Evolutionary conservation across 768 basidiomycete species (phyloP).

Genomic region (Tylopilus vinaceipallidus): DNA sequence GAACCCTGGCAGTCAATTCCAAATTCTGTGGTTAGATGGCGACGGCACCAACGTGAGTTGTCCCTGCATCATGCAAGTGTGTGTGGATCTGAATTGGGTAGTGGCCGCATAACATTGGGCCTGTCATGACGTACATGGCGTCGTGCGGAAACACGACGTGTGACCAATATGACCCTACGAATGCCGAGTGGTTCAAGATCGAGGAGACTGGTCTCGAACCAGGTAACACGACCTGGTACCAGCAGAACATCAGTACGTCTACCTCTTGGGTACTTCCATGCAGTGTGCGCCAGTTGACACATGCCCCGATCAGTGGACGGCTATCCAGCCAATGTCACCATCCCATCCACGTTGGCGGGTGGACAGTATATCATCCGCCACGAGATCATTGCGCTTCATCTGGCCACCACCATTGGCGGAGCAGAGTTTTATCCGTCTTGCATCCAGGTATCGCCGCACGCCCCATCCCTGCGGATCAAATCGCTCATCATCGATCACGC

Average conservation of each 20-base stretch:
- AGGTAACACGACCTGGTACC: conserved; percentile 45
- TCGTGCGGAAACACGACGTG: conserved; percentile 57
- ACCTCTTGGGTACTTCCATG: background rate
- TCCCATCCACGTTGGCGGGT: conserved; percentile 53
- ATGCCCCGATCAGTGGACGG: conserved; percentile 36
- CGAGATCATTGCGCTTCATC: conserved; percentile 78
- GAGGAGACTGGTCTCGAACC: conserved; percentile 46
- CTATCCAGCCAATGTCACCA: conserved; percentile 36
- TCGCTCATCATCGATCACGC: background rate
- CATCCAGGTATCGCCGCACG: conserved; percentile 35
- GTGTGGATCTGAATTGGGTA: conserved; percentile 10
- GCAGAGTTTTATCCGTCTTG: conserved; percentile 84
- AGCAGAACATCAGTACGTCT: conserved; percentile 51
- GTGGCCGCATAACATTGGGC: conserved; percentile 63
- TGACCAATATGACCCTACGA: conserved; percentile 53
- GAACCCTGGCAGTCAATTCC: conserved; percentile 55
- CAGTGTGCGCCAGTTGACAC: background rate
- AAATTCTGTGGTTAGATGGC: conserved; percentile 56
- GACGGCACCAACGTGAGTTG: conserved; percentile 35
- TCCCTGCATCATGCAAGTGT: background rate
- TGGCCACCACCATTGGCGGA: conserved; percentile 52
- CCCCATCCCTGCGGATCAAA: conserved; percentile 1
- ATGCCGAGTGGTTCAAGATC: conserved; percentile 76
- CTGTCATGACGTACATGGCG: conserved; percentile 74
- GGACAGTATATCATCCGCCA: conserved; percentile 78